Base-by-base conservation (phyloP, 2,329 filamentous ascomycete genomes). In the Sclerotinia trifoliorum region DNA sequence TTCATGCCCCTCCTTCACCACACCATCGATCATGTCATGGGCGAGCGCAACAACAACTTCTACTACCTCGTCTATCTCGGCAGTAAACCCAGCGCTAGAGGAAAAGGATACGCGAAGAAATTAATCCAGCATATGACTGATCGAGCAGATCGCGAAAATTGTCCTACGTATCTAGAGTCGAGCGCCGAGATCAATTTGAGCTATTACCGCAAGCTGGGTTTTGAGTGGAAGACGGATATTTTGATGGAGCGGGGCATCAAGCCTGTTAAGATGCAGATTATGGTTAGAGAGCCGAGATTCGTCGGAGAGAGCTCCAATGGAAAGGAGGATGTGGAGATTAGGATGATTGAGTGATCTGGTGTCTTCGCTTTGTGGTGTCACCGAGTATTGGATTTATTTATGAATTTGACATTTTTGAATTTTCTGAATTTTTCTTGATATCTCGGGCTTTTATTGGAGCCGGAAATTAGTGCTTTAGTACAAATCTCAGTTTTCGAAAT, bases 31-130 rank as follows among this genome's bases (percentile, higher is more conserved):
- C 83, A 86, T 70, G 83, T 91, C 70, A 85, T 95, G 78, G 89
- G 89, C 29, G 82, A 85, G 51, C 84, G 87, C 63, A 89, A 92
- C 76, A 78, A 82, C 73, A 83, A 90, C 70, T 88, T 86, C 76
- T 95, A 91, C 84, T 95, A 95, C 78, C 87, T 96, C 66, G 90
- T 93, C 60, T 95, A 94, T 79, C 83, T 96, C 70, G 92, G 92
- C 71, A 93, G 90, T 63, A 90, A 88, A 78, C 87, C 90, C 46
- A 83, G 82, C 70, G 87, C 88, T 5, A 86, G 90, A 70, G 87
- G 91, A 60, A 88, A 88, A 73, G 92, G 92, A 15, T 92, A 92
- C 78, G 90, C 88, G 21, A 84, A 84, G 73, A 89, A 87, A 80
- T 83, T 94, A 71, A 86, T 95, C 71, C 83, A 88, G 77, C 83